Conservation (phyloP, 345 rosid species). For the Orychophragmus violaceus region DNA sequence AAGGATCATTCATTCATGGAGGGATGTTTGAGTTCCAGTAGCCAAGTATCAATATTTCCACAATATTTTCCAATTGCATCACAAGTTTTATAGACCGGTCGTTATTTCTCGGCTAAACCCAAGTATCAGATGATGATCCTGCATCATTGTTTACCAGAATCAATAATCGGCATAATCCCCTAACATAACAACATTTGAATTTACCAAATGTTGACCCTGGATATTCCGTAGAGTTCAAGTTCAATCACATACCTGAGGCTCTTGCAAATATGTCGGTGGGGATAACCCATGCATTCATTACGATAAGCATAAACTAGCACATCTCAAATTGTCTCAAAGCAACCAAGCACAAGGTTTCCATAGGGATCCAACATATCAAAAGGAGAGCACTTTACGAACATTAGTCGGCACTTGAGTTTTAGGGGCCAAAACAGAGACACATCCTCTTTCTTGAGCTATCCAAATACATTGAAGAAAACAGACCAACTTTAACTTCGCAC, state of each 20-base stretch:
- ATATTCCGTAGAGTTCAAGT: too few relatives aligned
- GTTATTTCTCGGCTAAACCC: slow-evolving; percentile 17
- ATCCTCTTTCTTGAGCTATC: slow-evolving; percentile 29
- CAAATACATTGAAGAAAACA: slow-evolving; percentile 24
- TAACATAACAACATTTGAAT: slow-evolving; percentile 23
- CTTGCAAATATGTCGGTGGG: slow-evolving; percentile 17
- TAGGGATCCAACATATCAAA: slow-evolving; percentile 34
- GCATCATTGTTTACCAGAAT: slow-evolving; percentile 30
- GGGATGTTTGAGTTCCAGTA: slow-evolving; percentile 13
- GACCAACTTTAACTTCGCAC: slow-evolving; percentile 15
- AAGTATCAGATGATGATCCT: slow-evolving; percentile 23
- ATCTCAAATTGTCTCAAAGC: slow-evolving; percentile 36
- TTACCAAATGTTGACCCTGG: slow-evolving; percentile 17
- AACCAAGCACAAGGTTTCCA: slow-evolving; percentile 34
- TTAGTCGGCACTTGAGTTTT: slow-evolving; percentile 27
- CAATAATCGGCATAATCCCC: slow-evolving; percentile 21
- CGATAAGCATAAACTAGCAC: slow-evolving; percentile 37
- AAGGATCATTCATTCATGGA: not conserved
- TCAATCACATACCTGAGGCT: slow-evolving; percentile 30
- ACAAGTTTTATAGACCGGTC: slow-evolving; percentile 21
- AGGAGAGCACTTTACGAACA: slow-evolving; percentile 27
- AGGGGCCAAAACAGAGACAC: slow-evolving; percentile 24
- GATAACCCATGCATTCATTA: too few relatives aligned
- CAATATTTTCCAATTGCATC: slow-evolving; percentile 23
- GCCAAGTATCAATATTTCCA: slow-evolving; percentile 22